Evolutionary conservation across 75 land plant species (phyloP).

Genomic region (Cupressus sempervirens): DNA sequence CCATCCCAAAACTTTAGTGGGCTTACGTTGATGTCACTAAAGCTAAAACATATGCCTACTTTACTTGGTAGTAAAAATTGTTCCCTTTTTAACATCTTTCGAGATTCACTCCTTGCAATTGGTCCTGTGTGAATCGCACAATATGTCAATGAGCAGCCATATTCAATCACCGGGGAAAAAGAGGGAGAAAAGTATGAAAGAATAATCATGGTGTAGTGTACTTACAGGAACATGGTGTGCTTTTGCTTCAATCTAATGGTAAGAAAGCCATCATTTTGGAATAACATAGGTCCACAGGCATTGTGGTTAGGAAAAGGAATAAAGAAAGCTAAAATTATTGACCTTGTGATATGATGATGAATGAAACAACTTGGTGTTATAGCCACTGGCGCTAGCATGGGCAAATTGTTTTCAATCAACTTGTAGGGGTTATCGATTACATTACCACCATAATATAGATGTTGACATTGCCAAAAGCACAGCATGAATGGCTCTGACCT

Average conservation of each 20-base stretch:
- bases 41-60: not conserved
- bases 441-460: no score
- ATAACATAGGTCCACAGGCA: no score
- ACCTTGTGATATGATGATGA: not conserved
- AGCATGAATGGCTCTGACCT: conserved; percentile 1
- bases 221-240: not conserved
- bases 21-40: not conserved
- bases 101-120: no score
- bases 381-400: not conserved
- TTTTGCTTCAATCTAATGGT: not conserved
- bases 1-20: not conserved
- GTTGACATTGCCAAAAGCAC: not conserved
- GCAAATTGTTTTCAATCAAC: no score
- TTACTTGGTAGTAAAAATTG: not conserved
- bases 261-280: not conserved
- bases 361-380: not conserved
- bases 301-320: no score
- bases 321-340: not conserved
- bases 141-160: not conserved
- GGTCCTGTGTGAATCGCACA: not conserved
- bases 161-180: not conserved
- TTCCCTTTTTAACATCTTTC: no score
- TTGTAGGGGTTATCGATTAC: not conserved
- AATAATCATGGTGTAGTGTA: not conserved
- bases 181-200: not conserved